Conservation (phyloP, 495 filamentous ascomycete species). For the Bombardia bombarda region DNA sequence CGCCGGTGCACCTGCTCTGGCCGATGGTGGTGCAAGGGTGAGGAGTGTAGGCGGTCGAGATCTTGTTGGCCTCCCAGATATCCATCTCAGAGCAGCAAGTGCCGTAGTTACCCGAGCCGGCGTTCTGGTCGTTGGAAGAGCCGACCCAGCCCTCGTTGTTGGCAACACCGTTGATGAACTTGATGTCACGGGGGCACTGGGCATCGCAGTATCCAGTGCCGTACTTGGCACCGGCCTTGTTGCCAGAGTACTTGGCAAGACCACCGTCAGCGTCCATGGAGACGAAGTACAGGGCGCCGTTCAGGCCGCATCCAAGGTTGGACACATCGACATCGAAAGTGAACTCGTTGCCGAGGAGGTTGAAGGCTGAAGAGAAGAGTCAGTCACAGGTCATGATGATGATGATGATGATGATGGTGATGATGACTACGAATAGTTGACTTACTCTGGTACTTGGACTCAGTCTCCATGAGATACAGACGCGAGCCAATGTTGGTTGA, state of each 20-base stretch:
- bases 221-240: constrained; percentile 55
- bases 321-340: constrained; percentile 53
- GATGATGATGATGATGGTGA: too few species aligned
- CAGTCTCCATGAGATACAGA: constrained; percentile 47
- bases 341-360: constrained; percentile 50
- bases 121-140: constrained; percentile 52
- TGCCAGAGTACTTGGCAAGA: constrained; percentile 38
- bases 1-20: constrained; percentile 48
- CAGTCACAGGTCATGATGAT: too few species aligned
- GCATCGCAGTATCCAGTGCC: constrained; percentile 51
- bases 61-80: constrained; percentile 66
- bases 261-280: constrained; percentile 51
- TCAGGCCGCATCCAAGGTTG: constrained; percentile 45
- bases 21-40: constrained; percentile 55
- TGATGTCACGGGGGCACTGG: constrained; percentile 48
- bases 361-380: constrained; percentile 27
- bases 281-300: constrained; percentile 53
- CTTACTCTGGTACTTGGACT: constrained; percentile 44
- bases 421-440: too few species aligned
- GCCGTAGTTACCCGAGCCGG: constrained; percentile 51
- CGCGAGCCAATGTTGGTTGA: constrained; percentile 45
- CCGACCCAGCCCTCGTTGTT: constrained; percentile 54
- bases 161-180: constrained; percentile 45
- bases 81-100: constrained; percentile 71
- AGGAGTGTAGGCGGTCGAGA: constrained; percentile 55